phyloP scores from a whole-genome alignment of 2,329 filamentous ascomycete species.

The Claviceps fusiformis region DNA sequence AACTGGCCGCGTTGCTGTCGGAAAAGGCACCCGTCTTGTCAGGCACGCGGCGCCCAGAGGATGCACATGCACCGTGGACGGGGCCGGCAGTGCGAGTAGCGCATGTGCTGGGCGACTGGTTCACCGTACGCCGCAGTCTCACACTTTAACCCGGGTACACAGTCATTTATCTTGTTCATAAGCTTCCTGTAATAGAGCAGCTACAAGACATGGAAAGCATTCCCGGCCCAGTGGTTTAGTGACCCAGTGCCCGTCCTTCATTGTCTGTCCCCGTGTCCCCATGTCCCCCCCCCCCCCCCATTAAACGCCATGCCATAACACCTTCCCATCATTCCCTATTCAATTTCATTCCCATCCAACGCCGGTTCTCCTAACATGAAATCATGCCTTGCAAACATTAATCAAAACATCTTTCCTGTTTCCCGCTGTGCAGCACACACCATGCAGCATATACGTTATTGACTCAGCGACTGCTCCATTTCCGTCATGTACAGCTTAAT shows the following conservation, averaged over 20 bases:
- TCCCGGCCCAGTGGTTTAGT: no score
- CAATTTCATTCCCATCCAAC: background rate
- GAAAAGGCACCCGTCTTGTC: conserved; percentile 49
- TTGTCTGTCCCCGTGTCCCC: background rate
- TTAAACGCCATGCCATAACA: conserved; percentile 23
- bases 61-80: conserved; percentile 33
- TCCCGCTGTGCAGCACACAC: no score
- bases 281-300: background rate
- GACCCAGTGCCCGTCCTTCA: no score
- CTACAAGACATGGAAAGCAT: no score
- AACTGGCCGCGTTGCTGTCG: conserved; percentile 22
- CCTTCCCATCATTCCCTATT: background rate
- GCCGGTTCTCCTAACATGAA: no score
- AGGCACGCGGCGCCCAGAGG: conserved; percentile 36
- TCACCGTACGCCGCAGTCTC: conserved; percentile 17
- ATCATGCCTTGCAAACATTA: no score
- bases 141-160: no score
- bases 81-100: conserved; percentile 40
- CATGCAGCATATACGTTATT: background rate
- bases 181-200: no score
- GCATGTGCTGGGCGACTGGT: conserved; percentile 52
- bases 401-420: no score
- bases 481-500: conserved; percentile 97
- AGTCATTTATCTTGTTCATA: no score
- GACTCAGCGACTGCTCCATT: conserved; percentile 75